Conservation (phyloP, 768 basidiomycete genomes). For the Tylopilus cervinicoccineus region DNA sequence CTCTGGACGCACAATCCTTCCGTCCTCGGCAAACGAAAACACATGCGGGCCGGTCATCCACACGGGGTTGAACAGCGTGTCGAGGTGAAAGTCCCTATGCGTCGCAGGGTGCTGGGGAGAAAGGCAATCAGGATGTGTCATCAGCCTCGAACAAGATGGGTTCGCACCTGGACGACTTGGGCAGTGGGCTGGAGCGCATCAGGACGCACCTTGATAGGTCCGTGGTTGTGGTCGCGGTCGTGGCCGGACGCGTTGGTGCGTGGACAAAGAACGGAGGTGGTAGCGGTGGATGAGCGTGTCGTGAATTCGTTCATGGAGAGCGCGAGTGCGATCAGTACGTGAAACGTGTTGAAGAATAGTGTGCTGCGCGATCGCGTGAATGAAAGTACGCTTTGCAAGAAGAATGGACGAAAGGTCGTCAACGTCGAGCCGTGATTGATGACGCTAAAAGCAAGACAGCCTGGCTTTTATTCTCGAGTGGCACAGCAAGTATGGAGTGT, state of each 20-base stretch:
- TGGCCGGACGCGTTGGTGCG: neutral
- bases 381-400: neutral
- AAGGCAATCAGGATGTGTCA: neutral
- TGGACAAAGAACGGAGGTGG: neutral
- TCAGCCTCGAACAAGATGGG: neutral
- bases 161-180: slow-evolving; percentile 1
- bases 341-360: slow-evolving; percentile 1
- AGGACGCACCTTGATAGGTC: neutral
- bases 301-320: neutral
- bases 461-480: slow-evolving; percentile 9
- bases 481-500: neutral
- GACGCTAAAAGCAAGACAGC: neutral
- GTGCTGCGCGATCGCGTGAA: neutral
- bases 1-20: slow-evolving; percentile 11
- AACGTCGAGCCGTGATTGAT: neutral
- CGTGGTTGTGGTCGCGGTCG: neutral
- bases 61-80: slow-evolving; percentile 42
- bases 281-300: neutral
- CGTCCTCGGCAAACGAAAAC: slow-evolving; percentile 20
- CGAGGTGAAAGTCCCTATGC: slow-evolving; percentile 43
- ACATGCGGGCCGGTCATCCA: slow-evolving; percentile 30
- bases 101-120: neutral
- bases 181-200: neutral
- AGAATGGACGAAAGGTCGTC: neutral
- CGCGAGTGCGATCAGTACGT: neutral